A percentile compares a stretch with the other conserved stretches of the same genome.
phyloP scores from a whole-genome alignment of 768 basidiomycete species.

The Xanthoconium purpureum region DNA sequence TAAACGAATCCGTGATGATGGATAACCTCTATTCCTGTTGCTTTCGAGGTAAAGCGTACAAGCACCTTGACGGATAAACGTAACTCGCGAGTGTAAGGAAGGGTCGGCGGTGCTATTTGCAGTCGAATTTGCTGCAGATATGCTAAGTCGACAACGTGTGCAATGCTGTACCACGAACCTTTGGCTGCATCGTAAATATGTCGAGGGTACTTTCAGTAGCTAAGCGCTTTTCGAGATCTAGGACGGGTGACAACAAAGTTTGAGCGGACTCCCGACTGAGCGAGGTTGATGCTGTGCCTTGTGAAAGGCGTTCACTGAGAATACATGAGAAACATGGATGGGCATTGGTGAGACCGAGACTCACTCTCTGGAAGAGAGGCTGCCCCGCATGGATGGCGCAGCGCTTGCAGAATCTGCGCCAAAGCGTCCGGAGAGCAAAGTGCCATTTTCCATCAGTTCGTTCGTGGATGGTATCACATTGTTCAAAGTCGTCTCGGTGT shows the following conservation, averaged over 20 bases:
- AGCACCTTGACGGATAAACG: constrained; percentile 68
- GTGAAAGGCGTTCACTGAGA: constrained; percentile 55
- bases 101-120: constrained; percentile 79
- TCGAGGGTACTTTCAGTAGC: constrained; percentile 79
- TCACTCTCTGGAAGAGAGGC: constrained; percentile 56
- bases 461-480: background rate
- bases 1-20: constrained; percentile 80
- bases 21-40: constrained; percentile 71
- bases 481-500: background rate
- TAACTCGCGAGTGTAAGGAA: constrained; percentile 76
- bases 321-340: constrained; percentile 6
- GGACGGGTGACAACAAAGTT: constrained; percentile 54
- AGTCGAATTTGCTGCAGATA: constrained; percentile 72
- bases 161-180: constrained; percentile 46
- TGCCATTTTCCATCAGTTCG: background rate
- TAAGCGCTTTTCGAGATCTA: constrained; percentile 79
- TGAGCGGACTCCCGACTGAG: constrained; percentile 50
- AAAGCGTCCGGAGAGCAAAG: constrained; percentile 23
- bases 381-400: constrained; percentile 50
- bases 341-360: constrained; percentile 18
- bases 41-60: constrained; percentile 73
- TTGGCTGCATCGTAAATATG: constrained; percentile 92
- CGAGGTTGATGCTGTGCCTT: constrained; percentile 56
- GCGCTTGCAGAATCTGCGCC: constrained; percentile 38
- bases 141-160: constrained; percentile 1